Evolutionary conservation across 2,329 filamentous ascomycete species (phyloP).

Genomic region (Pyrenophora teres): DNA sequence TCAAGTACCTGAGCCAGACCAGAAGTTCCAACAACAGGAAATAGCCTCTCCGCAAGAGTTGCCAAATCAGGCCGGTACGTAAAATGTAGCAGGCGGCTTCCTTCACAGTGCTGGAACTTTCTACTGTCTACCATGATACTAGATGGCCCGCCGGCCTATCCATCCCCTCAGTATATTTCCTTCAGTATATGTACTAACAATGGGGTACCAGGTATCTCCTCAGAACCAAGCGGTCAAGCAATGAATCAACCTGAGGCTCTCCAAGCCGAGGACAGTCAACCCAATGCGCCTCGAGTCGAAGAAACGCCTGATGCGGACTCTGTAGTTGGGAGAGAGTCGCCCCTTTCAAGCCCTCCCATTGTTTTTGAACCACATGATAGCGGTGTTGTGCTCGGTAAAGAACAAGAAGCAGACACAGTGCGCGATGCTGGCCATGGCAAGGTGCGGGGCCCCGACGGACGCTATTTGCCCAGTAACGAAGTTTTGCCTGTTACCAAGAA

Average conservation of each 20-base stretch:
- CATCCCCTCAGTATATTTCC: no score
- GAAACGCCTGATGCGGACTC: neutral
- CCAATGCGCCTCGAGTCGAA: neutral
- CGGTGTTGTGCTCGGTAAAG: neutral
- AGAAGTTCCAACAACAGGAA: neutral
- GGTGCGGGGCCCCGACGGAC: slow-evolving; percentile 24
- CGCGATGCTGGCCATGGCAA: slow-evolving; percentile 19
- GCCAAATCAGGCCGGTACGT: neutral
- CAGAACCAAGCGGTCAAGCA: neutral
- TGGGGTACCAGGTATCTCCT: neutral
- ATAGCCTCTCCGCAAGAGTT: neutral
- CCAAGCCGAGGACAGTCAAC: neutral
- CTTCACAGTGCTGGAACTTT: neutral
- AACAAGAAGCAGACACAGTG: neutral
- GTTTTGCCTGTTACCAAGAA: neutral
- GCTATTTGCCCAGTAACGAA: slow-evolving; percentile 15
- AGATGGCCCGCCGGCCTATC: no score
- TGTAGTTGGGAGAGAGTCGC: neutral
- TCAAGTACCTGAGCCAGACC: neutral
- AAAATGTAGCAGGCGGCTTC: no score
- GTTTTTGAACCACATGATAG: neutral
- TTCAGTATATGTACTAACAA: neutral
- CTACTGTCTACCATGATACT: neutral
- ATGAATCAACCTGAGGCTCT: neutral
- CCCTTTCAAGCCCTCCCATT: neutral